A percentile compares a stretch with the other conserved stretches of the same genome.
Conservation (phyloP, 2,329 filamentous ascomycete species). For the Neofusicoccum cordaticola region DNA sequence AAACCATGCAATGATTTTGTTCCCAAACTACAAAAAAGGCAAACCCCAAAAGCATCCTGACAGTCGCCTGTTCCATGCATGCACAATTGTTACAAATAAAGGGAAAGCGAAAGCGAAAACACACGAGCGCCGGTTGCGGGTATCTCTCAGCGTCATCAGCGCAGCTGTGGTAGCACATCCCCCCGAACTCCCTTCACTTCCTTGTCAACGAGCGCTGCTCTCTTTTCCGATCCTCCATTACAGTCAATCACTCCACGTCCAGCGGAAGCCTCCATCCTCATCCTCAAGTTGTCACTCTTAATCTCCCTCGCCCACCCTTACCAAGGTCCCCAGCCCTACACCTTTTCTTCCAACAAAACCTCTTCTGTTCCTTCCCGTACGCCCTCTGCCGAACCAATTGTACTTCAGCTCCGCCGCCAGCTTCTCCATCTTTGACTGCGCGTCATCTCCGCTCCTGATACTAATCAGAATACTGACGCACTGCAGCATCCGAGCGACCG, state of each 20-base stretch:
- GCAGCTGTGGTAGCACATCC: background rate
- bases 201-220: background rate
- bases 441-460: conserved; percentile 68
- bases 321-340: conserved; percentile 7
- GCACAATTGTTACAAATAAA: background rate
- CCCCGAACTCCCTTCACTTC: background rate
- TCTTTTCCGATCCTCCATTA: too few relatives aligned
- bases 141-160: background rate
- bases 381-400: conserved; percentile 89
- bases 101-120: background rate
- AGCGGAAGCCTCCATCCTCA: too few relatives aligned
- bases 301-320: background rate
- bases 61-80: too few relatives aligned
- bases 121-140: background rate
- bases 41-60: too few relatives aligned
- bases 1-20: too few relatives aligned
- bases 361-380: conserved; percentile 83
- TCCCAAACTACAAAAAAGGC: too few relatives aligned
- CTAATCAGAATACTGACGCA: conserved; percentile 88
- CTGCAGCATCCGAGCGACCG: conserved; percentile 91
- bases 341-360: conserved; percentile 58
- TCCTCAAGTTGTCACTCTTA: background rate
- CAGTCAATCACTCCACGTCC: too few relatives aligned
- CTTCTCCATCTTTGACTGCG: conserved; percentile 76
- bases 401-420: conserved; percentile 86